Evolutionary conservation across 306 rosid genomes (phyloP), one percentile per base, ranked within the genome.

Genomic region (Cotoneaster glaucophyllus): DNA sequence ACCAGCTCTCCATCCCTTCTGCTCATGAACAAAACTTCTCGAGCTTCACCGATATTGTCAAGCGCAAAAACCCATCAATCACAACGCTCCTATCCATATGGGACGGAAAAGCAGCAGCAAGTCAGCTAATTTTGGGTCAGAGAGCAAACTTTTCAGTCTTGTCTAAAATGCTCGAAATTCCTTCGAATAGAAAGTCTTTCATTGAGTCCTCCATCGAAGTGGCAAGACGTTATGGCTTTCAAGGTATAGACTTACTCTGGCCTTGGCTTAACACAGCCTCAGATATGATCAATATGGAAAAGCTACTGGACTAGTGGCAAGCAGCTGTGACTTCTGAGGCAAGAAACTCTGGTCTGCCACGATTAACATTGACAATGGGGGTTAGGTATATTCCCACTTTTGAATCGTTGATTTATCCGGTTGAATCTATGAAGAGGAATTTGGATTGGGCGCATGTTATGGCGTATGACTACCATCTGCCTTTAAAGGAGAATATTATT

Each of bases 221-320:
- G 21, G 90, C 88, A 6, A 80, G 94, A 70, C 6, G 0, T 0
- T 70, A 82, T 75, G 85, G 83, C 71, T 87, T 89, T 44, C 64
- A 71, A 26, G 93, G 91, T 1, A 69, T 89, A 4, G 91, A 89
- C 69, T 78, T 89, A 43, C 74, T 67, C 28, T 87, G 88, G 77
- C 53, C 80, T 29, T 89, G 84, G 28, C 70, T 77, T 7, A 61
- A 31, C 1, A 12, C 74, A 0, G 32, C 41, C 28, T 3, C 84
- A 0, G 87, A 85, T 8, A 84, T 41, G 75, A 14, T 73, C 63
- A 89, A 82, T 72, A 45, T 78, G 19, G 89, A 43, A 4, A 67
- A 18, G 9, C 84, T 89, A 19, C 69, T 89, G 69, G 71, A 29
- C 0, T 87, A 89, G 29, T 89, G 89, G 91, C 61, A 80, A 76